A percentile compares a stretch with the other conserved stretches of the same genome.
phyloP scores from a whole-genome alignment of 2,329 filamentous ascomycete genomes.

The Didymella pomorum region DNA sequence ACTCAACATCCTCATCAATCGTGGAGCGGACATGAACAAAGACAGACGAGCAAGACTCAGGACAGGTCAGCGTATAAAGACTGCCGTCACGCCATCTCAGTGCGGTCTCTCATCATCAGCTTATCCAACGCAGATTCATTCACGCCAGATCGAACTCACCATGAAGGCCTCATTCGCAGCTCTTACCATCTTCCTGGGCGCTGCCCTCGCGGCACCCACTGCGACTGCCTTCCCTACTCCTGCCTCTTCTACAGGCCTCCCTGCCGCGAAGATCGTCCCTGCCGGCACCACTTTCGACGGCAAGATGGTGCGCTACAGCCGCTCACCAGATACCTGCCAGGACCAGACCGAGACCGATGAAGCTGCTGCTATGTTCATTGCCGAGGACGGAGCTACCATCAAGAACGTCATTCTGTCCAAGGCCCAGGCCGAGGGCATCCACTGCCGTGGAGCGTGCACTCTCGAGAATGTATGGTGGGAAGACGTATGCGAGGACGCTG shows the following conservation, averaged over 20 bases:
- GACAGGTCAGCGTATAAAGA: conserved; percentile 1
- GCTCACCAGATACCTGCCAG: conserved; percentile 23
- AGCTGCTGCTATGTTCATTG: conserved; percentile 27
- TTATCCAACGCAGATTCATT: neutral
- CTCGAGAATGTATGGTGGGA: conserved; percentile 27
- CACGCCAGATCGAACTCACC: neutral
- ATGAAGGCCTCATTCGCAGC: neutral
- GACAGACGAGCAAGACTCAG: neutral
- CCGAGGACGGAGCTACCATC: conserved; percentile 56
- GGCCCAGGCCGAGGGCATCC: conserved; percentile 58
- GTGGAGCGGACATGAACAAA: neutral
- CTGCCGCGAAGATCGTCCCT: conserved; percentile 5
- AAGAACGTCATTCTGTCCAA: conserved; percentile 61
- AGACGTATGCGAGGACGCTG: conserved; percentile 20
- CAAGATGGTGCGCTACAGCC: conserved; percentile 25
- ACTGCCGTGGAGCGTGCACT: conserved; percentile 58
- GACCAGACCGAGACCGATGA: conserved; percentile 13
- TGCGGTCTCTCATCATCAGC: neutral
- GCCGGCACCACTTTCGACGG: conserved; percentile 23
- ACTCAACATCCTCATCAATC: neutral
- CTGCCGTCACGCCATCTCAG: neutral
- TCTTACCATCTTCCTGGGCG: neutral
- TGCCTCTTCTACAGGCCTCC: neutral
- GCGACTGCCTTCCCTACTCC: neutral
- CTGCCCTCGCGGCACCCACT: neutral